Conservation (phyloP, 2,329 filamentous ascomycete genomes). For the Orbilia oligospora region DNA sequence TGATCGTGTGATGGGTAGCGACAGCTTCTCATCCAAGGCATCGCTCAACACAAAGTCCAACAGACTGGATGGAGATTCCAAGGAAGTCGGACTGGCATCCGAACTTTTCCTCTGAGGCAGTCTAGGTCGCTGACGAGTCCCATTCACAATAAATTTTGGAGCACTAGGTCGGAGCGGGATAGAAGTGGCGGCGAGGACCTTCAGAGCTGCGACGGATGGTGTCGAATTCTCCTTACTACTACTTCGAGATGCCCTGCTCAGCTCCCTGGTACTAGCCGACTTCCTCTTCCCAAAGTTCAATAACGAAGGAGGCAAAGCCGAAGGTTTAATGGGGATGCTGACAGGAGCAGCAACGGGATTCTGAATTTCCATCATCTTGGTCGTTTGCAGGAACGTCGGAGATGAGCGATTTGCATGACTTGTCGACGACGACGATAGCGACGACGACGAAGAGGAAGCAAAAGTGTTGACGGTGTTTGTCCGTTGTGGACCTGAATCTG, state of each 20-base stretch:
- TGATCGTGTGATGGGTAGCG: constrained; percentile 61
- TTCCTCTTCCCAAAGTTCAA: constrained; percentile 42
- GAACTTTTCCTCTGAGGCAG: constrained; percentile 50
- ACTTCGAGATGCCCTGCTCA: constrained; percentile 13
- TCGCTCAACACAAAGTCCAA: constrained; percentile 62
- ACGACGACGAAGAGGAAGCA: background rate
- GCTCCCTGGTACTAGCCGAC: constrained; percentile 25
- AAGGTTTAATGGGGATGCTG: constrained; percentile 50
- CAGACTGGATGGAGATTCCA: constrained; percentile 61
- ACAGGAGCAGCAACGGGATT: constrained; percentile 52
- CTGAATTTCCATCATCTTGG: constrained; percentile 56
- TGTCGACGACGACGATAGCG: constrained; percentile 17
- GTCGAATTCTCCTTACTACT: constrained; percentile 45
- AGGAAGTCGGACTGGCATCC: constrained; percentile 58
- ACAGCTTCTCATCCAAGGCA: constrained; percentile 61
- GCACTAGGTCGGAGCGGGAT: constrained; percentile 61
- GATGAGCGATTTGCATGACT: constrained; percentile 55
- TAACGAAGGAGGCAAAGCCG: constrained; percentile 39
- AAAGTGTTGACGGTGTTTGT: constrained; percentile 59
- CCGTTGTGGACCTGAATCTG: constrained; percentile 2
- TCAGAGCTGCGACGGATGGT: constrained; percentile 64
- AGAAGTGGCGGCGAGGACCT: constrained; percentile 63
- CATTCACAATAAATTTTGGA: constrained; percentile 36
- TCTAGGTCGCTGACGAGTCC: constrained; percentile 53
- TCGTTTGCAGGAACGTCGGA: constrained; percentile 39